A percentile compares a stretch with the other conserved stretches of the same genome.
phyloP scores from a whole-genome alignment of 305 asterid genomes.

The Fraxinus latifolia region DNA sequence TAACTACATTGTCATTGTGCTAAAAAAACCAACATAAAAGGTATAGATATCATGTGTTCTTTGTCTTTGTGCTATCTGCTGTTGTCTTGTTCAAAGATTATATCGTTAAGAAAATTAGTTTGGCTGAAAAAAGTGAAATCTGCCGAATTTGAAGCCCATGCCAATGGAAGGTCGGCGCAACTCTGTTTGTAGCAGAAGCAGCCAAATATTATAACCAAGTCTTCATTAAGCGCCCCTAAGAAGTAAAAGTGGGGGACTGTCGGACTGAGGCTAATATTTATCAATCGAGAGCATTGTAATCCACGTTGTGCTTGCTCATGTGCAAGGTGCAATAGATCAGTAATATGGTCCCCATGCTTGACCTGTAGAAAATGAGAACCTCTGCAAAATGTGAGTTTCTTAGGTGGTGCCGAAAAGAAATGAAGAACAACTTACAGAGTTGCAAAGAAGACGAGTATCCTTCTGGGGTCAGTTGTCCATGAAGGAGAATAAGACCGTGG shows the following conservation, averaged over 20 bases:
- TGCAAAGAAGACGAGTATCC: slow-evolving; percentile 48
- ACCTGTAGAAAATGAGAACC: slow-evolving; percentile 28
- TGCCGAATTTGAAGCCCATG: not conserved
- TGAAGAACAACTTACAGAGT: slow-evolving; percentile 39
- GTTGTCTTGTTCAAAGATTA: slow-evolving; percentile 21
- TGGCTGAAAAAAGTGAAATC: not conserved
- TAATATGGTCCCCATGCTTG: slow-evolving; percentile 45
- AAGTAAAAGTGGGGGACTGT: not conserved
- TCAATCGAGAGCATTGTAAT: slow-evolving; percentile 27
- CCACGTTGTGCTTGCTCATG: slow-evolving; percentile 29
- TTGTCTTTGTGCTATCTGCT: slow-evolving; percentile 18
- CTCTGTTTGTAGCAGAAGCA: not conserved
- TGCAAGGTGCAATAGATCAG: slow-evolving; percentile 42
- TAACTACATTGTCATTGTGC: too few relatives aligned
- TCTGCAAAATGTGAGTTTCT: too few relatives aligned
- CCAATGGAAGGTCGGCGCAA: not conserved
- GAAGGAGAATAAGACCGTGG: slow-evolving; percentile 28
- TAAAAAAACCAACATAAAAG: not conserved
- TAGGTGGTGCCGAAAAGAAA: not conserved
- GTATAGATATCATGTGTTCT: slow-evolving; percentile 9
- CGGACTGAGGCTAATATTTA: not conserved
- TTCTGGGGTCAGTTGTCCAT: slow-evolving; percentile 43
- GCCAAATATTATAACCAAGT: not conserved
- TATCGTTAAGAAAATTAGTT: not conserved
- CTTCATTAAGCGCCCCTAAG: not conserved